Conservation (phyloP, 2,329 filamentous ascomycete genomes). For the Fusarium devonianum region DNA sequence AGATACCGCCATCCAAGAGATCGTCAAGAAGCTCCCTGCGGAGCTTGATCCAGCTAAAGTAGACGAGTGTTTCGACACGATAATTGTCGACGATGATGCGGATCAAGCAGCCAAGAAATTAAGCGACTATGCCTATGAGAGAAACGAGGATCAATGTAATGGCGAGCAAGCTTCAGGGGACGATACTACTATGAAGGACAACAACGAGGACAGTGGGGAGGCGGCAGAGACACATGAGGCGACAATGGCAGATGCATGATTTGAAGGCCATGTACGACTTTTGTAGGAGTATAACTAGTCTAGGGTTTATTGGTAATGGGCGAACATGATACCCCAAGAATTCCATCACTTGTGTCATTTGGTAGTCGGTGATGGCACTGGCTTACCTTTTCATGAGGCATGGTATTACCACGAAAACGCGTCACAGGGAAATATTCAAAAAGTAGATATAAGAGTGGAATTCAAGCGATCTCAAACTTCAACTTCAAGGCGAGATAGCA, state of each 20-base stretch:
- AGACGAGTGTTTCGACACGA: slow-evolving; percentile 40
- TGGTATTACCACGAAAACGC: no score
- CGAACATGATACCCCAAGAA: slow-evolving; percentile 30
- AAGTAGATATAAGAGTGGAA: slow-evolving; percentile 25
- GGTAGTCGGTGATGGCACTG: background rate
- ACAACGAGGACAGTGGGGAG: slow-evolving; percentile 7
- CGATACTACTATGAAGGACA: slow-evolving; percentile 35
- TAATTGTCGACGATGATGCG: slow-evolving; percentile 41
- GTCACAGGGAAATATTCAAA: no score
- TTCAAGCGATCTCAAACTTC: slow-evolving; percentile 29
- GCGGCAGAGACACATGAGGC: background rate
- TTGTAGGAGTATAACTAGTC: slow-evolving; percentile 15
- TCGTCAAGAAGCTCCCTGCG: slow-evolving; percentile 31
- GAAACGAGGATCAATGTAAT: slow-evolving; percentile 5
- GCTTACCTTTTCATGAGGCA: no score
- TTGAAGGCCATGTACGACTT: slow-evolving; percentile 2
- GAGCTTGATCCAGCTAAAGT: slow-evolving; percentile 40
- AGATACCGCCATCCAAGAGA: slow-evolving; percentile 33
- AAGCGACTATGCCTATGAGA: slow-evolving; percentile 41
- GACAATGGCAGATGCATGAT: no score
- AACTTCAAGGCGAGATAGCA: slow-evolving; percentile 29
- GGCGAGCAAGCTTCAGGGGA: slow-evolving; percentile 19
- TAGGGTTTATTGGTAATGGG: slow-evolving; percentile 13
- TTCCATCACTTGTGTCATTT: background rate
- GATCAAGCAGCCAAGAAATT: slow-evolving; percentile 37